These are phyloP conservation scores for Haplosporangium sp. DNA, from an alignment of 371 early-diverging fungal species.

Conservation along the genomic window DNA sequence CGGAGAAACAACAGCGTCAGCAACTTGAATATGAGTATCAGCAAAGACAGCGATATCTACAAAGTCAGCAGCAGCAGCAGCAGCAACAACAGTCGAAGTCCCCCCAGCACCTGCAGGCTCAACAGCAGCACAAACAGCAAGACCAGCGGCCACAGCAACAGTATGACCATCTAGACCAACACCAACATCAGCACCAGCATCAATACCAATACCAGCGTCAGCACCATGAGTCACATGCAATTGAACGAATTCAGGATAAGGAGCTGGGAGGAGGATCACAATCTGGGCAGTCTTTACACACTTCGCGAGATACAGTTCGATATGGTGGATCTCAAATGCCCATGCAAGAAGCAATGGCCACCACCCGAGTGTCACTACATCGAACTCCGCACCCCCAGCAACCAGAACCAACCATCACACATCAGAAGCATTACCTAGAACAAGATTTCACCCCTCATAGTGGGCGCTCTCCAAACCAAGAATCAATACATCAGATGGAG, in stretches of 20 bases:
- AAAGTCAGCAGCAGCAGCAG: slow-evolving; percentile 9
- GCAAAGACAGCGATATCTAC: slow-evolving; percentile 9
- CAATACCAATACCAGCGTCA: slow-evolving; percentile 9
- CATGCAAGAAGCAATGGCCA: neutral
- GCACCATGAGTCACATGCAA: slow-evolving; percentile 8
- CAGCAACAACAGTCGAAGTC: slow-evolving; percentile 7
- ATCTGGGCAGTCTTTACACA: neutral
- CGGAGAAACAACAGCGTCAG: slow-evolving; percentile 15
- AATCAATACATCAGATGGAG: slow-evolving; percentile 5
- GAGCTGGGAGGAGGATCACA: neutral
- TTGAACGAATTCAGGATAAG: slow-evolving; percentile 11
- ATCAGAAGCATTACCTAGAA: slow-evolving; percentile 9
- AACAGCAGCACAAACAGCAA: slow-evolving; percentile 6
- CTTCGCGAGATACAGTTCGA: neutral
- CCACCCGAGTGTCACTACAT: neutral
- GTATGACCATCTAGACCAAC: slow-evolving; percentile 11
- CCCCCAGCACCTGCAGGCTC: neutral
- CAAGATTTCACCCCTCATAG: slow-evolving; percentile 3
- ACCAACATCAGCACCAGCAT: slow-evolving; percentile 11
- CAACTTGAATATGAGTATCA: slow-evolving; percentile 4
- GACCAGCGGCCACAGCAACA: slow-evolving; percentile 10
- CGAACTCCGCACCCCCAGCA: slow-evolving; percentile 4
- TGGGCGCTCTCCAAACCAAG: slow-evolving; percentile 14
- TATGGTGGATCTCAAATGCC: slow-evolving; percentile 5
- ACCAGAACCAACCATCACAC: neutral